Evolutionary conservation across 129 eudicot genomes (phyloP), one percentile per base, ranked within the genome.

Genomic region (Logfia minima): DNA sequence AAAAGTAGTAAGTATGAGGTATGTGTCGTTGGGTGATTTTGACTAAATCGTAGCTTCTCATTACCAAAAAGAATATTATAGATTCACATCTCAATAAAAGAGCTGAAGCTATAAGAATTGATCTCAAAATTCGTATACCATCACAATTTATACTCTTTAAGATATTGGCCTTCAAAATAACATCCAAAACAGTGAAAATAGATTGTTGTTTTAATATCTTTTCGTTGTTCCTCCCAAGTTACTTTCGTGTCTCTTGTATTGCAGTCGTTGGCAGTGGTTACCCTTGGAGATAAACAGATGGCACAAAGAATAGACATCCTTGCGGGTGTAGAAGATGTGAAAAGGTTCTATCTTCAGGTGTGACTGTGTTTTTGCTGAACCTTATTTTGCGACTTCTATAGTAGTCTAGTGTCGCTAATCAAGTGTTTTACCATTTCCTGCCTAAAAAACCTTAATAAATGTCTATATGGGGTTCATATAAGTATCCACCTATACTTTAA

Each of bases 331-430:
- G 99, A 95, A 66, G 99, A 95, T 37, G 80, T 83, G 79, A 95
- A 95, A 85, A 92, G 97, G 82, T 95, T 95, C 80, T 95, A 95
- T 83, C 97, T 95, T 82, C 99, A 95, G 99, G 98, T 93, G 75
- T 60, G 79, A 74, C 68, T 78, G 34, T 41, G 16, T 28, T 80
- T 31, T 62, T 56, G 21, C 22, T 61, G 58, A 59, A 24, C 48
- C 70, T 65, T 16, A 58, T 43, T 32, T 22, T 72, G 68, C 66
- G 37, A 64, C 51, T 66, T 41, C 18, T 21, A 16, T 52, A 48
- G 62, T 65, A 75, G n/a, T 7, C 66, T n/a, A 28, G 71, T 32
- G 59, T 35, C 26, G 55, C 55, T 48, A 48, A 13, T 56, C 66
- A 34, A 26, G 19, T 77, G 64, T 28, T 63, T 66, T 66, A 64